Conservation (phyloP, 108 stramenopile genomes). For the Skeletonema menzelii region DNA sequence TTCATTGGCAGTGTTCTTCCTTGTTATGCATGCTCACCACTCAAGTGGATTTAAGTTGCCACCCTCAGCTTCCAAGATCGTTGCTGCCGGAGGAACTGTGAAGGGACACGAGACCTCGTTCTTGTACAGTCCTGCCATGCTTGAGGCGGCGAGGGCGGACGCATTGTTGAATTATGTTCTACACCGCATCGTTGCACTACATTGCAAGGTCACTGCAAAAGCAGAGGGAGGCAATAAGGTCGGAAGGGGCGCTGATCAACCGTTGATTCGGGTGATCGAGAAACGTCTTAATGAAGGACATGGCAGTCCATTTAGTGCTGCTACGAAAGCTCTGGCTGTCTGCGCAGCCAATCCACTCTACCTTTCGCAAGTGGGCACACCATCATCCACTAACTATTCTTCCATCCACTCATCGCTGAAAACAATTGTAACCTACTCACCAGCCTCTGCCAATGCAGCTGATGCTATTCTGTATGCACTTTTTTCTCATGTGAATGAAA, state of each 20-base stretch:
- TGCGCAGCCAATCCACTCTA: conserved; percentile 57
- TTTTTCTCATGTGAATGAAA: conserved; percentile 57
- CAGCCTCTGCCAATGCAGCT: conserved; percentile 28
- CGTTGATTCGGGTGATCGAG: conserved; percentile 38
- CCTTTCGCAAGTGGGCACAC: background rate
- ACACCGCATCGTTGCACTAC: conserved; percentile 63
- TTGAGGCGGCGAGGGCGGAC: conserved; percentile 53
- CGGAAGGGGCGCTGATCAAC: conserved; percentile 11
- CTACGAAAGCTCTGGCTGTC: conserved; percentile 53
- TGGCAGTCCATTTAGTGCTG: conserved; percentile 35
- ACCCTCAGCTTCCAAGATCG: conserved; percentile 49
- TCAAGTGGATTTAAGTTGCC: conserved; percentile 30
- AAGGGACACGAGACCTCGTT: conserved; percentile 55
- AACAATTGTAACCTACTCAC: conserved; percentile 53
- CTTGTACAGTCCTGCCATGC: conserved; percentile 44
- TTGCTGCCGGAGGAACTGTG: conserved; percentile 46
- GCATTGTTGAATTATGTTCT: conserved; percentile 53
- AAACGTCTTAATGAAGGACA: conserved; percentile 29
- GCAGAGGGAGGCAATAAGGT: conserved; percentile 18
- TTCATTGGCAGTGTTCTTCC: conserved; percentile 57
- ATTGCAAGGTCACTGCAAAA: conserved; percentile 49
- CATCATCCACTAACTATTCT: conserved; percentile 25
- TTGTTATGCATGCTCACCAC: conserved; percentile 44
- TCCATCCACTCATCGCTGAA: conserved; percentile 45
- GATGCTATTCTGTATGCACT: conserved; percentile 56